These are phyloP conservation scores for Gonapodya prolifera DNA, from an alignment of 192 early-diverging fungal genomes.

Conservation along the genomic window DNA sequence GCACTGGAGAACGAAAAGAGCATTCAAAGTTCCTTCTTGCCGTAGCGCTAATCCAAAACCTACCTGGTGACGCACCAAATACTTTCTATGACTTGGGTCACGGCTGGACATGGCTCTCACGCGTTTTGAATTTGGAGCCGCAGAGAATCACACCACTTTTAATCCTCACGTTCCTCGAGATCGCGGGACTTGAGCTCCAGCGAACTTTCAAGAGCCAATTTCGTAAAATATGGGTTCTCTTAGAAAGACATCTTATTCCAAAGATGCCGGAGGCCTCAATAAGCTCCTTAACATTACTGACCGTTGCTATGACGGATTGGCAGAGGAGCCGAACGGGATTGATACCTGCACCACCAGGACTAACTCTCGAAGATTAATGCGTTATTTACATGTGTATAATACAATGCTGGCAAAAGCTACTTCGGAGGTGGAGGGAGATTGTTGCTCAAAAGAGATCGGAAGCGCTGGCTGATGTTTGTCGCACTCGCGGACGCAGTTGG, in stretches of 20 bases:
- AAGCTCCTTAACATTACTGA: neutral
- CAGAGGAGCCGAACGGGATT: neutral
- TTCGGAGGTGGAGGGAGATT: neutral
- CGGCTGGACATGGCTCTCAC: conserved; percentile 61
- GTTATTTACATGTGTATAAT: neutral
- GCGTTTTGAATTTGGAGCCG: conserved; percentile 53
- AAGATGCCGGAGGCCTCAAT: neutral
- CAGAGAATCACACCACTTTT: conserved; percentile 50
- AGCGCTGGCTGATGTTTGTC: neutral
- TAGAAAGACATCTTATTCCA: neutral
- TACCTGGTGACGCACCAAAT: neutral
- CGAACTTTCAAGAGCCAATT: conserved; percentile 14
- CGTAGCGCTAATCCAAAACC: neutral
- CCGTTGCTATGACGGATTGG: neutral
- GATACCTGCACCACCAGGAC: neutral
- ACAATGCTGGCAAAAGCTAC: neutral
- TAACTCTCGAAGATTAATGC: neutral
- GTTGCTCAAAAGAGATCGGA: neutral
- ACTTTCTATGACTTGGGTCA: conserved; percentile 32
- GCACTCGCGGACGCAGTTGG: neutral
- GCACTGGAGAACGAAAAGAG: no score
- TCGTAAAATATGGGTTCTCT: neutral
- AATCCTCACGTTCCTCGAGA: conserved; percentile 48
- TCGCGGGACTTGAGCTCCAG: conserved; percentile 22
- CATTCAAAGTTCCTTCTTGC: no score